Evolutionary conservation across 2,329 filamentous ascomycete genomes (phyloP).

Genomic region (Sporothrix luriei): DNA sequence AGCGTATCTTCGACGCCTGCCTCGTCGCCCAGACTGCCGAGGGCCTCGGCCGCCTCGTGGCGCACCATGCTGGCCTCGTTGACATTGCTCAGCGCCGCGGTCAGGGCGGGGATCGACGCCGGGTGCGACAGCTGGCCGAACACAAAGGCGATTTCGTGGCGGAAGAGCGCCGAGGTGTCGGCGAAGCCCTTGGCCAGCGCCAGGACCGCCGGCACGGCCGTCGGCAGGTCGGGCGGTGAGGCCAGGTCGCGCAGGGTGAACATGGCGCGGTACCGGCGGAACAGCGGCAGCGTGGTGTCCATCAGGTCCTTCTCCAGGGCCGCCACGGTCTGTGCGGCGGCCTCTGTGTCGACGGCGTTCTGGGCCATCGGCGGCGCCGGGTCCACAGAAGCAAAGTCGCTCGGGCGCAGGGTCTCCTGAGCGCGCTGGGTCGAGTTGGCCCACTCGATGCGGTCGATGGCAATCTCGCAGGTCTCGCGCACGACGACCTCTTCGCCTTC

Average conservation of each 20-base stretch:
- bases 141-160: conserved; percentile 97
- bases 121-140: conserved; percentile 96
- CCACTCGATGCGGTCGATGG: conserved; percentile 92
- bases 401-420: conserved; percentile 69
- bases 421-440: conserved; percentile 74
- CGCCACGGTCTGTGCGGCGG: conserved; percentile 49
- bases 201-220: conserved; percentile 81
- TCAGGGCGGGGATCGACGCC: conserved; percentile 90
- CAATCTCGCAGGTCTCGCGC: conserved; percentile 95
- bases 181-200: conserved; percentile 82
- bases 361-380: conserved; percentile 86
- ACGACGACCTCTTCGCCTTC: conserved; percentile 76
- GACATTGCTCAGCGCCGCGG: conserved; percentile 72
- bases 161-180: conserved; percentile 88
- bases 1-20: conserved; percentile 87
- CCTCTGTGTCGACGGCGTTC: conserved; percentile 41
- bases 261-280: conserved; percentile 96
- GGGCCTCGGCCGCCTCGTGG: conserved; percentile 93
- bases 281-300: conserved; percentile 77
- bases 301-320: conserved; percentile 77
- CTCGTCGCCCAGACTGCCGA: conserved; percentile 91
- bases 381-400: conserved; percentile 94
- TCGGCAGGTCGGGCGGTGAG: conserved; percentile 87
- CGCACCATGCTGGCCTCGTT: conserved; percentile 94
- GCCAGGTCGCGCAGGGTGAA: conserved; percentile 94